Conservation (phyloP, 176 grass and related monocot species). For the Tillandsia fasciculata region DNA sequence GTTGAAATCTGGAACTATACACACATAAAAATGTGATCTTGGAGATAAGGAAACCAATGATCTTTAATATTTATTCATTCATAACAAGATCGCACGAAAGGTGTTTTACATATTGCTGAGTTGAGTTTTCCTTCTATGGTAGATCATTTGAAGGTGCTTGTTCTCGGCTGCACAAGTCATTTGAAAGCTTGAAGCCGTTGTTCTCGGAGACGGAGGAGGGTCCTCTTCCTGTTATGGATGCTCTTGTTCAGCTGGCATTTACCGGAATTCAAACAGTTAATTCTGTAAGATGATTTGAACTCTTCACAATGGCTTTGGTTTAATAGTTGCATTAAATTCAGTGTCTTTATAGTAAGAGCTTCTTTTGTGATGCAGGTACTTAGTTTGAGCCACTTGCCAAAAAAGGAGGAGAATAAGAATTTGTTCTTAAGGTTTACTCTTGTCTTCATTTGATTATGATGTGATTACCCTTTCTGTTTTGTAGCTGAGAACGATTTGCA, state of each 20-base stretch:
- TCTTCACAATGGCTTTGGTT: not conserved
- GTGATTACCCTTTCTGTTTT: not conserved
- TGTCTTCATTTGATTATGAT: constrained; percentile 1
- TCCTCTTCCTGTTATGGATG: constrained; percentile 58
- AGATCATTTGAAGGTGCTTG: constrained; percentile 91
- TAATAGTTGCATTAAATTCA: not conserved
- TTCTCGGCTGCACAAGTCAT: constrained; percentile 38
- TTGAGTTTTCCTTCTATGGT: constrained; percentile 22
- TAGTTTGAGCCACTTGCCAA: constrained; percentile 34
- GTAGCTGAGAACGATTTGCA: not conserved
- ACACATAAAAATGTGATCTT: not conserved
- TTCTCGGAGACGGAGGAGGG: constrained; percentile 47
- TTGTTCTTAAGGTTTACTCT: constrained; percentile 52
- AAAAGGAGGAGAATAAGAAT: constrained; percentile 59
- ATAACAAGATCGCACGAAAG: not conserved
- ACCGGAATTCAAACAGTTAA: constrained; percentile 46
- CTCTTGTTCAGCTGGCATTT: constrained; percentile 73
- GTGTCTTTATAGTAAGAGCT: not conserved
- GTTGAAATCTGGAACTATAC: not conserved
- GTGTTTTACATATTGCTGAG: constrained; percentile 13
- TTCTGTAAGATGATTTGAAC: constrained; percentile 38
- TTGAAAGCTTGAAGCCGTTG: constrained; percentile 73
- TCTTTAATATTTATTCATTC: not conserved
- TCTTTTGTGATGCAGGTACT: constrained; percentile 36
- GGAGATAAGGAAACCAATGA: not conserved